Evolutionary conservation across 1,284 basidiomycete genomes (phyloP).

Genomic region (Phylloporus gajari): DNA sequence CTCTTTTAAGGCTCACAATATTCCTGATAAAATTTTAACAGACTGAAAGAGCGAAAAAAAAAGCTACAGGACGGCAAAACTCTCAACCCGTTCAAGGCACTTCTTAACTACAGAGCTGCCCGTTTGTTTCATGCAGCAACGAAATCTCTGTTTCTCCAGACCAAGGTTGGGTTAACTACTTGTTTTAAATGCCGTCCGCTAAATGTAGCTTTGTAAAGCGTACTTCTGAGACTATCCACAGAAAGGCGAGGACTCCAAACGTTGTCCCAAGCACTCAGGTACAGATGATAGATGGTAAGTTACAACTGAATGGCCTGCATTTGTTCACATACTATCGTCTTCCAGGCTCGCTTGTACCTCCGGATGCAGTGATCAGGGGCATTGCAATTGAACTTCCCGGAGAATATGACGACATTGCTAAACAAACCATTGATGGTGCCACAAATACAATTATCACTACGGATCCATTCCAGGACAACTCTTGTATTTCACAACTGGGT

Average conservation of each 20-base stretch:
- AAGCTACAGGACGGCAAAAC: too few species aligned
- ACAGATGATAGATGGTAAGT: background rate
- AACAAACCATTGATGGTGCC: conserved; percentile 11
- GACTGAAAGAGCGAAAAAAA: too few species aligned
- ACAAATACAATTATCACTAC: conserved; percentile 10
- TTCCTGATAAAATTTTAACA: too few species aligned
- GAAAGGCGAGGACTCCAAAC: background rate
- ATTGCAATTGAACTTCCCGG: conserved; percentile 3
- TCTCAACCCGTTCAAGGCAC: too few species aligned
- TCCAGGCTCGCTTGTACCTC: background rate
- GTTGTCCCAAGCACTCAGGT: background rate
- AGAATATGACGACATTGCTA: background rate
- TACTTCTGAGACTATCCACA: background rate
- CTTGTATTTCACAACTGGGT: conserved; percentile 10
- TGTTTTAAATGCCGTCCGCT: background rate
- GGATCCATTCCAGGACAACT: conserved; percentile 16
- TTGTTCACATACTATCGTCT: background rate
- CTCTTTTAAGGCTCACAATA: background rate
- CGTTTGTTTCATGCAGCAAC: too few species aligned
- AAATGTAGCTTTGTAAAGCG: background rate
- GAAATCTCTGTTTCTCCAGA: background rate
- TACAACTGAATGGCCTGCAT: background rate
- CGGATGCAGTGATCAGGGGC: background rate
- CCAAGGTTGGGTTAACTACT: background rate
- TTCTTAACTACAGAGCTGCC: too few species aligned